Conservation (phyloP, 495 filamentous ascomycete genomes). For the Penicillium longicatenatum region DNA sequence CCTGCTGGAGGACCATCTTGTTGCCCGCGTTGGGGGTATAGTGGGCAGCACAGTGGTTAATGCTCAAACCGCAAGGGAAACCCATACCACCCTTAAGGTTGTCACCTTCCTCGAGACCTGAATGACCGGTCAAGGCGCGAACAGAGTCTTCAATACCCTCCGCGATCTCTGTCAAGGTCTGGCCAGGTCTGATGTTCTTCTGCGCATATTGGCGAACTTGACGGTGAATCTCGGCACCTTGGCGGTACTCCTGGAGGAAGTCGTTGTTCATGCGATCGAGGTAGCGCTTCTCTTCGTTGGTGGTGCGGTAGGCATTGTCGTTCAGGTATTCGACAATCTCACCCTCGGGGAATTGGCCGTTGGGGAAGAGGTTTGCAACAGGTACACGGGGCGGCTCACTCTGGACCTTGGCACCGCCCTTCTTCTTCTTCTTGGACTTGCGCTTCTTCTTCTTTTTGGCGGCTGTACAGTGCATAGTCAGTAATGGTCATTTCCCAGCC, state of each 20-base stretch:
- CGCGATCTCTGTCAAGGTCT: slow-evolving; percentile 59
- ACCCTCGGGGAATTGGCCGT: slow-evolving; percentile 73
- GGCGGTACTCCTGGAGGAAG: slow-evolving; percentile 82
- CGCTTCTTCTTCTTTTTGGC: slow-evolving; percentile 84
- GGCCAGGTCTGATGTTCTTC: slow-evolving; percentile 56
- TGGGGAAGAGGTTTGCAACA: slow-evolving; percentile 74
- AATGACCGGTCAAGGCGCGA: slow-evolving; percentile 56
- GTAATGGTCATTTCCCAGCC: not conserved
- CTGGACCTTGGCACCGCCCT: slow-evolving; percentile 65
- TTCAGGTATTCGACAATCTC: slow-evolving; percentile 76
- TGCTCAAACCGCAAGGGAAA: slow-evolving; percentile 62
- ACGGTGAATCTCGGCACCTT: slow-evolving; percentile 77
- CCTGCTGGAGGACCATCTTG: slow-evolving; percentile 55
- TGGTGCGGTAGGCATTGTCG: slow-evolving; percentile 81
- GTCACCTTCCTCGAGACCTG: slow-evolving; percentile 60
- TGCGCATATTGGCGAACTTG: slow-evolving; percentile 62
- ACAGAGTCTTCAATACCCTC: slow-evolving; percentile 64
- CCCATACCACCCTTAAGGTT: slow-evolving; percentile 60
- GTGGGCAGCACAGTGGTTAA: slow-evolving; percentile 64
- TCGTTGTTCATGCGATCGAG: slow-evolving; percentile 81
- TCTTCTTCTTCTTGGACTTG: slow-evolving; percentile 74
- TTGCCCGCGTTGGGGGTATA: slow-evolving; percentile 65
- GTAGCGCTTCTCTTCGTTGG: slow-evolving; percentile 84
- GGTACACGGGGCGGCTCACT: slow-evolving; percentile 75
- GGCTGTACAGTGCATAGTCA: slow-evolving; percentile 29